Conservation (phyloP, 2,329 filamentous ascomycete genomes). For the Saccharata proteae region DNA sequence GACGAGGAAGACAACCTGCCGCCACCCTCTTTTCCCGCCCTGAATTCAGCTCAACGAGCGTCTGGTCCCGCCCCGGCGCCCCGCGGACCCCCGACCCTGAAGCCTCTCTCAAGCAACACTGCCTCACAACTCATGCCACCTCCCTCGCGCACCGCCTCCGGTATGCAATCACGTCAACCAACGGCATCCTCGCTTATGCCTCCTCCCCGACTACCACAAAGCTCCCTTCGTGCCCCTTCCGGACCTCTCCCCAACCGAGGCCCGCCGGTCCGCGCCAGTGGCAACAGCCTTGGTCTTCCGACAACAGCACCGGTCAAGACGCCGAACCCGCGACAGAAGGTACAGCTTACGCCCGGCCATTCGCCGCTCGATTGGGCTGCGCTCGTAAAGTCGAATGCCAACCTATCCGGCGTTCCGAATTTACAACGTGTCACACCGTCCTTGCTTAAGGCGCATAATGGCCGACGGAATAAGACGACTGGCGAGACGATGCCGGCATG, state of each 20-base stretch:
- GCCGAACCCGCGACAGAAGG: conserved; percentile 45
- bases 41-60: conserved; percentile 34
- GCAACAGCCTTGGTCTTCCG: conserved; percentile 25
- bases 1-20: conserved; percentile 24
- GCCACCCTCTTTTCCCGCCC: conserved; percentile 31
- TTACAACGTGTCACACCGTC: conserved; percentile 67
- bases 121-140: conserved; percentile 20
- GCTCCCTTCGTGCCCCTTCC: conserved; percentile 26
- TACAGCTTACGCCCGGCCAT: conserved; percentile 77
- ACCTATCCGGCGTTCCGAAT: conserved; percentile 38
- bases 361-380: conserved; percentile 94
- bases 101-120: conserved; percentile 2
- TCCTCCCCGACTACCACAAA: conserved; percentile 19
- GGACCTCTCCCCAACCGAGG: conserved; percentile 39
- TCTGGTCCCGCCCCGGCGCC: conserved; percentile 16
- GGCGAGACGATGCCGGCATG: conserved; percentile 45
- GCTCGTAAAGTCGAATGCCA: conserved; percentile 56
- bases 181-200: conserved; percentile 16
- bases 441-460: conserved; percentile 65
- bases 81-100: conserved; percentile 4
- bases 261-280: conserved; percentile 27
- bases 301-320: conserved; percentile 21
- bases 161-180: conserved; percentile 9
- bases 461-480: conserved; percentile 62
- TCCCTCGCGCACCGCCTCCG: conserved; percentile 17